Conservation (phyloP, 768 basidiomycete species). For the Coprinellus micaceus region DNA sequence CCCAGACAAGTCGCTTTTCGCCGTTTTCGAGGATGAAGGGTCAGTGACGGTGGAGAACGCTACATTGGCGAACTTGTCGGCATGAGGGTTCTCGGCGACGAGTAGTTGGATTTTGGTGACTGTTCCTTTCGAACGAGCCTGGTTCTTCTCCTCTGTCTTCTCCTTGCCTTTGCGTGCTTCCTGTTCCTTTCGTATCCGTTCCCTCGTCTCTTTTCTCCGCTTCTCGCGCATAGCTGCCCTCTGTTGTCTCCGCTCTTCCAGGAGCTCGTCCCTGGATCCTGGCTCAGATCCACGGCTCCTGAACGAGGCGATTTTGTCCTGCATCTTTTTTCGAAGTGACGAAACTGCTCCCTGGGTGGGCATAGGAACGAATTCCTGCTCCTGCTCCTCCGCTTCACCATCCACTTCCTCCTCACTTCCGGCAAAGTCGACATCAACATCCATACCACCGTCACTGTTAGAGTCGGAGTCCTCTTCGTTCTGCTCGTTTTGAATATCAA, state of each 20-base stretch:
- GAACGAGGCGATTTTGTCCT: conserved; percentile 70
- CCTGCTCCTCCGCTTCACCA: conserved; percentile 20
- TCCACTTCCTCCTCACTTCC: conserved; percentile 32
- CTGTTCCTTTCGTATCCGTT: conserved; percentile 68
- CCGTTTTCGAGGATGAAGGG: conserved; percentile 21
- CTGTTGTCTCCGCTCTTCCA: conserved; percentile 75
- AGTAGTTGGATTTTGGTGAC: conserved; percentile 63
- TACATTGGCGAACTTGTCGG: conserved; percentile 51
- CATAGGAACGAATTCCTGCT: conserved; percentile 56
- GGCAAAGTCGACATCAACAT: conserved; percentile 38
- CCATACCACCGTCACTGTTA: conserved; percentile 32
- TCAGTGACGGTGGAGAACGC: conserved; percentile 65
- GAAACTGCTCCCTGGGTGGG: conserved; percentile 58
- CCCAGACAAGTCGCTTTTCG: background rate
- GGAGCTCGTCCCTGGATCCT: conserved; percentile 71
- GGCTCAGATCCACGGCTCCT: conserved; percentile 34
- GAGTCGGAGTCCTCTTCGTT: conserved; percentile 25
- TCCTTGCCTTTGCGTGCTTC: conserved; percentile 55
- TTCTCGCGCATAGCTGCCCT: conserved; percentile 82
- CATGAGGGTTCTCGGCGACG: conserved; percentile 50
- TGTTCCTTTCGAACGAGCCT: conserved; percentile 48
- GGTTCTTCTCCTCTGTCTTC: conserved; percentile 36
- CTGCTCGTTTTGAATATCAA: conserved; percentile 69
- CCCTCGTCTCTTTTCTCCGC: conserved; percentile 79
- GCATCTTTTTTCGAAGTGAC: conserved; percentile 67